phyloP scores from a whole-genome alignment of 495 filamentous ascomycete genomes.

The Alectoria sarmentosa region DNA sequence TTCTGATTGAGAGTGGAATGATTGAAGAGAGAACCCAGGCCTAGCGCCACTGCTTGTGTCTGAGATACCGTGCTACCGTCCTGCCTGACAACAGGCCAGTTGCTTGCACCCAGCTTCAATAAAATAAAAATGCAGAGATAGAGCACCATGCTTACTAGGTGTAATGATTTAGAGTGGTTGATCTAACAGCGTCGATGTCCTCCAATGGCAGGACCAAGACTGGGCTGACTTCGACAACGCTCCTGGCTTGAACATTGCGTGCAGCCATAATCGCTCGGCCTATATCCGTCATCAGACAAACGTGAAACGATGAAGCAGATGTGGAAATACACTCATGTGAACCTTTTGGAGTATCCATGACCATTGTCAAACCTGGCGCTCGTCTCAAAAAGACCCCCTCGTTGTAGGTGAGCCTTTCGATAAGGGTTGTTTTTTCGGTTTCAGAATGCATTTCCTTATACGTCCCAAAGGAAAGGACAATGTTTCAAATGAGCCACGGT shows the following conservation, averaged over 20 bases:
- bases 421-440: not conserved
- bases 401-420: constrained; percentile 1
- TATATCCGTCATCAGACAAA: constrained; percentile 28
- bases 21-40: constrained; percentile 53
- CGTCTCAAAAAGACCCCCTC: constrained; percentile 26
- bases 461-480: too few relatives aligned
- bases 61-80: constrained; percentile 17
- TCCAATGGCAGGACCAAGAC: constrained; percentile 42
- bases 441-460: not conserved
- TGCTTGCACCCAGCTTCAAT: constrained; percentile 24
- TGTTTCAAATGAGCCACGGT: not conserved
- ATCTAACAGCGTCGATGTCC: constrained; percentile 42
- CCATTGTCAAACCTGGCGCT: constrained; percentile 28
- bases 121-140: not conserved
- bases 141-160: constrained; percentile 41
- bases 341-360: constrained; percentile 37
- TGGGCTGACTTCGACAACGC: constrained; percentile 45
- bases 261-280: constrained; percentile 48
- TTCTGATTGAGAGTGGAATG: constrained; percentile 45
- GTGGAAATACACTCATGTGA: constrained; percentile 23
- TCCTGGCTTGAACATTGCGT: constrained; percentile 37
- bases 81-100: constrained; percentile 33
- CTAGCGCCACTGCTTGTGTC: constrained; percentile 48
- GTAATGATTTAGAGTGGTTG: constrained; percentile 49
- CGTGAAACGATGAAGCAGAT: constrained; percentile 27